phyloP scores from a whole-genome alignment of 306 rosid genomes.

The Oxytropis ochrocephala region DNA sequence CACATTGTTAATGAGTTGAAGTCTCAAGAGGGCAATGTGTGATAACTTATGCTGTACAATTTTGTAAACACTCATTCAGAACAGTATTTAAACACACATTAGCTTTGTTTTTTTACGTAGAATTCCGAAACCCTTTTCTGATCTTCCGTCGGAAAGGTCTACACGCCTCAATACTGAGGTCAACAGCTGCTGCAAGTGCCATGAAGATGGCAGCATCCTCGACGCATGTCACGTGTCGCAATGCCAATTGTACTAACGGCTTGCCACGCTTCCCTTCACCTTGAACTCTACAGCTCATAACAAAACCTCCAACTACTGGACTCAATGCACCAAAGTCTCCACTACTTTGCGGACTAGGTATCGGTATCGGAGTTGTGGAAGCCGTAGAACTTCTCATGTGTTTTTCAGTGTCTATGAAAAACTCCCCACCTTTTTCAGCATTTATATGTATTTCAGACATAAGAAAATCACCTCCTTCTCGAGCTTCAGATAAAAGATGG shows the following conservation, averaged over 20 bases:
- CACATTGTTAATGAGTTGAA: slow-evolving; percentile 14
- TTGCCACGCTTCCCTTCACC: slow-evolving; percentile 84
- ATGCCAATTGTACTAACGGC: slow-evolving; percentile 73
- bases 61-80: slow-evolving; percentile 18
- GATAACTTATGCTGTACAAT: slow-evolving; percentile 47
- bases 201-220: slow-evolving; percentile 95
- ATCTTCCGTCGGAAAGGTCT: slow-evolving; percentile 70
- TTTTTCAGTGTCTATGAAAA: slow-evolving; percentile 73
- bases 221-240: slow-evolving; percentile 80
- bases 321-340: slow-evolving; percentile 80
- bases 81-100: slow-evolving; percentile 2
- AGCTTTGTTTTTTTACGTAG: slow-evolving; percentile 31
- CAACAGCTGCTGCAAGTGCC: slow-evolving; percentile 94
- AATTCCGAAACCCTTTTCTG: slow-evolving; percentile 42
- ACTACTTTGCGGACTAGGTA: slow-evolving; percentile 88
- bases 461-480: slow-evolving; percentile 64
- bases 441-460: slow-evolving; percentile 69
- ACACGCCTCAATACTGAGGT: slow-evolving; percentile 81
- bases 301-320: slow-evolving; percentile 71
- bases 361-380: slow-evolving; percentile 55
- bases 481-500: slow-evolving; percentile 71
- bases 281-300: slow-evolving; percentile 84
- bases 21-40: slow-evolving; percentile 11
- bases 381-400: slow-evolving; percentile 40
- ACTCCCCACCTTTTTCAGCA: slow-evolving; percentile 94